Evolutionary conservation across 2,329 filamentous ascomycete species (phyloP), one percentile per base, ranked within the genome.

Genomic region (Hymenoscyphus albidus): DNA sequence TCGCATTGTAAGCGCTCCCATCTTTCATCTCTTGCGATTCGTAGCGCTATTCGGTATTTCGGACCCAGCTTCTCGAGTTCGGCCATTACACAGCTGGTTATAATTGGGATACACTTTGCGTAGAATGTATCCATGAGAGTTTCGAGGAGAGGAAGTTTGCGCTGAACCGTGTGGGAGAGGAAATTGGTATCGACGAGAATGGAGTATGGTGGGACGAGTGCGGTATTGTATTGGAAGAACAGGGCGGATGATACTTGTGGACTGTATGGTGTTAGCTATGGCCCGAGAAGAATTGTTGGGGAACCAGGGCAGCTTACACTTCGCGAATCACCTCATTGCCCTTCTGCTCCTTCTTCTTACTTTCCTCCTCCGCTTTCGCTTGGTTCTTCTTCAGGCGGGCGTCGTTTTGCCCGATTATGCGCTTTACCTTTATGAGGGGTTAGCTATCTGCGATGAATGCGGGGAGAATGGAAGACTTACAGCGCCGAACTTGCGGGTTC

Each of bases 121-220:
- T 93, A 96, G 4, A 99, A 83, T 62, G 91, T 90, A 77, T 97
- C 93, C 92, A 97, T 97, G 81, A 97, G 91, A 2, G 89, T 88
- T 66, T 94, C 89, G 22, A 96, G 83, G 13, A 98, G 81, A 40
- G 93, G 92, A 22, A 98, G 85, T 80, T 99, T 98, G 70, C 90
- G 87, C 77, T 93, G 91, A 1, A 98, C 91, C 0, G 93, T 95
- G 78, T 97, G 93, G 48, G 88, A 92, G 68, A 97, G 84, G 75
- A 97, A 97, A 76, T 96, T 96, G 76, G 92, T 94, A 77, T 96
- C 92, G 74, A 95, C 84, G 10, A 96, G 85, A 64, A 72, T 59
- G 10, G 80, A 83, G 80, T 96, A 96, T 1, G 93, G 92, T 3
- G 93, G 92, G 12, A 91, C 87, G 56, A 97, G 86, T 62, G 91